Evolutionary conservation across 139 green algal genomes (phyloP).

Genomic region (Micromonas pusilla): DNA sequence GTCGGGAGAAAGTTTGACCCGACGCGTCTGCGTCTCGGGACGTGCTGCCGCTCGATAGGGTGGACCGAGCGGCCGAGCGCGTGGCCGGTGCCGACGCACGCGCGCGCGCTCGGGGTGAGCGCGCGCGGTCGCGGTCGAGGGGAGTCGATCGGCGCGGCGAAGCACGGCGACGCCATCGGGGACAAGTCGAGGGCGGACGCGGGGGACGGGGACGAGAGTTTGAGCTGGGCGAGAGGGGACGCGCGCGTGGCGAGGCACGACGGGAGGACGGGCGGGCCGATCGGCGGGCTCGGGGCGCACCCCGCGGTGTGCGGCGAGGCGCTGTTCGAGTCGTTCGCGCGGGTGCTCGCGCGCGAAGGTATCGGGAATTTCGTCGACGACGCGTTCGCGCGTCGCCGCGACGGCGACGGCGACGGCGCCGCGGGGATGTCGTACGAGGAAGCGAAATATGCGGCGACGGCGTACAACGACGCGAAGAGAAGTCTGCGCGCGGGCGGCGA

Average conservation of each 20-base stretch:
- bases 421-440: no score
- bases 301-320: not conserved
- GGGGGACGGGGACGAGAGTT: not conserved
- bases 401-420: no score
- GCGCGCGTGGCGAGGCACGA: not conserved
- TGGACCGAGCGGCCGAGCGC: not conserved
- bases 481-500: no score
- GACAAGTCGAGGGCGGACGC: not conserved
- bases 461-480: no score
- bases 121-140: not conserved
- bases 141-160: no score
- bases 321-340: not conserved
- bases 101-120: not conserved
- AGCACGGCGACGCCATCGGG: not conserved
- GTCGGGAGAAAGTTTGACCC: not conserved
- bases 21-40: not conserved
- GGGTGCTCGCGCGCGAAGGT: not conserved
- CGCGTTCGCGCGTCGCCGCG: no score
- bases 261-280: slow-evolving; percentile 1
- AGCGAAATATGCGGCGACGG: no score
- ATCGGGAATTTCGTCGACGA: no score
- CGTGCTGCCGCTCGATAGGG: not conserved
- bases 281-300: not conserved
- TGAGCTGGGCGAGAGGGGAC: not conserved
- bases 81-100: not conserved